These are phyloP conservation scores for Russula sp. DNA, from an alignment of 768 basidiomycete genomes.

Conservation along the genomic window DNA sequence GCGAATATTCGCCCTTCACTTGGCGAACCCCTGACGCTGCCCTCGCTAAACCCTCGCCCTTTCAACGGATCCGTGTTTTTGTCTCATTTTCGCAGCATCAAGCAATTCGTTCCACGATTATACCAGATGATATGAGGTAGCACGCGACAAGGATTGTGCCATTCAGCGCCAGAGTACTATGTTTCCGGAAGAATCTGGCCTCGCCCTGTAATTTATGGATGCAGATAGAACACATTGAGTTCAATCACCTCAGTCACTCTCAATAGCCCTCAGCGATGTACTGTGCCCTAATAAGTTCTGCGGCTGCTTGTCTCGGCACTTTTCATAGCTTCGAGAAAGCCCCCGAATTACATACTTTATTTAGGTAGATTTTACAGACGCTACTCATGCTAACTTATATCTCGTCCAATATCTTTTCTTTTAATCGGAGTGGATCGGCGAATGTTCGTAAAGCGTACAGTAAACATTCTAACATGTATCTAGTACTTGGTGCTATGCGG, in stretches of 20 bases:
- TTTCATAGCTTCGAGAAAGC: no score
- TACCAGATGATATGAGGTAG: slow-evolving; percentile 86
- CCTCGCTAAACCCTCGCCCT: slow-evolving; percentile 40
- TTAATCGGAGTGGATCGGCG: no score
- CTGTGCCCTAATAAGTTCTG: slow-evolving; percentile 33
- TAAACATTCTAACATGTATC: no score
- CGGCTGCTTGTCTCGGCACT: no score
- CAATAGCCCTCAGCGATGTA: slow-evolving; percentile 85
- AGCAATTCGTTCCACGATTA: slow-evolving; percentile 87
- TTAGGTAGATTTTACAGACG: no score
- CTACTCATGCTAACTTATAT: no score
- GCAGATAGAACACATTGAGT: slow-evolving; percentile 33
- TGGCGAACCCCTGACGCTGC: slow-evolving; percentile 72
- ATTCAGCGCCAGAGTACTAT: slow-evolving; percentile 68
- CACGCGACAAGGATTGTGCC: slow-evolving; percentile 79
- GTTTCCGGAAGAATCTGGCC: slow-evolving; percentile 36
- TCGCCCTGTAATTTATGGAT: slow-evolving; percentile 3
- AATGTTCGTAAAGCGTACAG: no score
- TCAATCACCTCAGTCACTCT: slow-evolving; percentile 66
- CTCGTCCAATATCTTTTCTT: no score
- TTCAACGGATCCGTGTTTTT: slow-evolving; percentile 50
- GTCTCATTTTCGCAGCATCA: slow-evolving; percentile 66
- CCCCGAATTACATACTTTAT: no score
- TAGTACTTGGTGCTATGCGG: no score
- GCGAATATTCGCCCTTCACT: slow-evolving; percentile 64